Evolutionary conservation across 768 basidiomycete species (phyloP), one percentile per base, ranked within the genome.

Genomic region (Coprinopsis strossmayeri): DNA sequence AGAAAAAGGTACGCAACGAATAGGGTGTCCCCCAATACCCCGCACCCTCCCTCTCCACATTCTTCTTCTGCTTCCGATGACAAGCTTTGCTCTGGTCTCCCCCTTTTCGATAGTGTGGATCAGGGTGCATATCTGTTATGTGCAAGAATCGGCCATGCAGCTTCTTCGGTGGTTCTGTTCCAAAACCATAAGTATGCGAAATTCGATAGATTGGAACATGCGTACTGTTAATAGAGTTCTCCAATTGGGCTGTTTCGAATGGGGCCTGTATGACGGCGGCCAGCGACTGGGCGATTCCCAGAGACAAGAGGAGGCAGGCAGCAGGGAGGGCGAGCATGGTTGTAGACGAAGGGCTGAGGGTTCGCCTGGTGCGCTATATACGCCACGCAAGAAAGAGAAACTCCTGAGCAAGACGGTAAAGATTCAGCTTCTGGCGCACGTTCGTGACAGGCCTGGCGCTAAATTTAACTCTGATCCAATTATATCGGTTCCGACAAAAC

Each of bases 71-170:
- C n/a, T 71, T 79, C 55, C 81, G 71, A 60, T 91, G 90, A 57
- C 90, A 92, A 9, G 81, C 73, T 3, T 71, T 79, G n/a, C 70
- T 69, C 52, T 75, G 67, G 5, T 79, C 73, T n/a, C 78, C 64
- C 34, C 72, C 71, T 18, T 59, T 57, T 5, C 58, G 54, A 61
- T 90, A 91, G 63, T 76, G 67, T 18, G 79, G 78, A 65, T 91
- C 89, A 27, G 88, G 88, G 58, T 92, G 90, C 49, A 91, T 78
- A 63, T 92, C 90, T 18, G 87, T 88, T 53, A 91, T 80, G 52
- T 90, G 87, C 21, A 91, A 62, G 64, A 90, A 91, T 39, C 86
- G 77, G 9, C 86, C 85, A 49, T 78, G 77, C 17, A 87, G 69
- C 59, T 74, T 79, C 50, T 65, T 73, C 34, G 69, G 69, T 48